Conservation (phyloP, 176 grass and related monocot genomes). For the Ananas comosus region DNA sequence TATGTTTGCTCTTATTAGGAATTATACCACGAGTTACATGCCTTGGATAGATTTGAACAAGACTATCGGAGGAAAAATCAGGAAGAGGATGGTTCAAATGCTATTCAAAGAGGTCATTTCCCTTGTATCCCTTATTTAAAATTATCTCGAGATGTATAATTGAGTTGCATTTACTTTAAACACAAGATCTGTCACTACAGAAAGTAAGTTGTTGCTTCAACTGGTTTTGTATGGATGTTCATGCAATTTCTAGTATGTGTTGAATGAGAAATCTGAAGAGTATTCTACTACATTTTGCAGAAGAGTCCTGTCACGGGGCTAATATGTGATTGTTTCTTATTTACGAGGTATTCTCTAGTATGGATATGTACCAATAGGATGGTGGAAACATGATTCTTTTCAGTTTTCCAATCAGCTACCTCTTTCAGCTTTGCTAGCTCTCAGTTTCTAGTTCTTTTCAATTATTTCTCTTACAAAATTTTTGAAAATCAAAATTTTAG, state of each 20-base stretch:
- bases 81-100: slow-evolving; percentile 64
- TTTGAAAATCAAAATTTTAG: not conserved
- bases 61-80: slow-evolving; percentile 74
- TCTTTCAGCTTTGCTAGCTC: no score
- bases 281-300: no score
- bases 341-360: no score
- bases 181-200: slow-evolving; percentile 2
- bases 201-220: slow-evolving; percentile 11
- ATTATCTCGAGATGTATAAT: slow-evolving; percentile 16
- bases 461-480: not conserved
- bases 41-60: slow-evolving; percentile 93
- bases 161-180: slow-evolving; percentile 3
- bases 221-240: not conserved
- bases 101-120: slow-evolving; percentile 58
- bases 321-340: no score
- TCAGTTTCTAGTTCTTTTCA: no score
- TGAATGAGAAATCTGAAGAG: no score
- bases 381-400: no score
- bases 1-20: slow-evolving; percentile 46
- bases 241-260: no score
- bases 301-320: no score
- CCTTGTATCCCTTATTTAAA: slow-evolving; percentile 10
- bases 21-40: slow-evolving; percentile 96
- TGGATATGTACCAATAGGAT: no score
- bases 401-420: no score